A percentile compares a stretch with the other conserved stretches of the same genome.
Conservation (phyloP, 108 stramenopile genomes). For the Stephanodiscus triporus region DNA sequence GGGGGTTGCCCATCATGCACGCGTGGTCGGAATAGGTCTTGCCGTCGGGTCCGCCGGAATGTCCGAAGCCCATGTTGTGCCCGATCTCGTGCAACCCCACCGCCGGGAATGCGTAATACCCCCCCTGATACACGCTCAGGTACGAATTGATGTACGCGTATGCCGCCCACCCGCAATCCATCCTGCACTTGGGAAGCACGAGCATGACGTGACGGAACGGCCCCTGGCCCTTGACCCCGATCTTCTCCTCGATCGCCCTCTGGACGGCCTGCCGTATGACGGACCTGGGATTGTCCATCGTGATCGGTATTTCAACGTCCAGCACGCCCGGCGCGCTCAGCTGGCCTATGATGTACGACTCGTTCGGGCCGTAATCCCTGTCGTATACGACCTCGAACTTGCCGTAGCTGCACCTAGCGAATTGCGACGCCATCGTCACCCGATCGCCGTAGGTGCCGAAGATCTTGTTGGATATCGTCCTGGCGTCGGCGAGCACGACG, state of each 20-base stretch:
- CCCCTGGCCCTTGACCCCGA: conserved; percentile 10
- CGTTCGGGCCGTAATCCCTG: conserved; percentile 7
- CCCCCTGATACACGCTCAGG: conserved; percentile 23
- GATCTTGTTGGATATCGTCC: not conserved
- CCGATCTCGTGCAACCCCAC: conserved; percentile 47
- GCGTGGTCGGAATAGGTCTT: conserved; percentile 21
- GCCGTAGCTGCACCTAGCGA: conserved; percentile 4
- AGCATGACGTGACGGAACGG: conserved; percentile 22
- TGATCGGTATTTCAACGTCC: conserved; percentile 12
- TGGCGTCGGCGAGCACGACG: not conserved
- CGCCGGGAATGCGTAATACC: conserved; percentile 28
- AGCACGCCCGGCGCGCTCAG: conserved; percentile 27
- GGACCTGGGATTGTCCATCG: not conserved
- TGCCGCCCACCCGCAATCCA: conserved; percentile 24
- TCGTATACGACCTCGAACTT: not conserved
- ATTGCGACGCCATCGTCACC: not conserved
- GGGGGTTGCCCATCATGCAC: conserved; percentile 24
- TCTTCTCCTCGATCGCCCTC: conserved; percentile 4
- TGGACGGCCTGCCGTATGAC: conserved; percentile 1
- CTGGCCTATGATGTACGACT: not conserved
- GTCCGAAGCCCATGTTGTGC: conserved; percentile 17
- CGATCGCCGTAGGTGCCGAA: not conserved
- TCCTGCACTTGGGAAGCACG: conserved; percentile 6
- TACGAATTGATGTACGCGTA: conserved; percentile 53
- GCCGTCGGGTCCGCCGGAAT: conserved; percentile 14